Evolutionary conservation across 768 basidiomycete genomes (phyloP), one percentile per base, ranked within the genome.

Genomic region (Mycena pura): DNA sequence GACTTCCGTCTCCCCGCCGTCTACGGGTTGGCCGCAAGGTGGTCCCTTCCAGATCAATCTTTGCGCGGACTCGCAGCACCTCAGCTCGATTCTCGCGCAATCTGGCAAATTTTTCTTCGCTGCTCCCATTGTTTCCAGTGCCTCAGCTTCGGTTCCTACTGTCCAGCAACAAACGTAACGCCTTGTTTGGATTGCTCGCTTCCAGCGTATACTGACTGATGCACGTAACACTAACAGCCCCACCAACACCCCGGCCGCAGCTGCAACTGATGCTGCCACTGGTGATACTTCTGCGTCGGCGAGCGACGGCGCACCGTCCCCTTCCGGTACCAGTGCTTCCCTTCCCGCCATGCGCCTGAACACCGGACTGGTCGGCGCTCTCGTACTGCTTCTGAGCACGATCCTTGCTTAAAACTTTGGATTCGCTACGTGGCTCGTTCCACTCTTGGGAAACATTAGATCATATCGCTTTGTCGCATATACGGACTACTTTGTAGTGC

Each of bases 41-140:
- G 54, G 74, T 32, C 39, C 28, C 48, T 95, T 84, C 84, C 88
- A 84, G 57, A 81, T 96, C 74, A 92, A 95, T 78, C 73, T 95
- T 25, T 85, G 88, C 61, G 68, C 78, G 65, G 80, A 84, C 64
- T 62, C 79, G 3, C 55, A 81, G 19, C 50, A 85, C 53, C 75
- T 83, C 22, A 69, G 73, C 72, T 74, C 75, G 49, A 86, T 95
- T 65, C 81, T 86, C 52, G 91, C 92, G 36, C 92, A 95, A 75
- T 93, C 91, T 17, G 50, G 56, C 25, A 70, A 84, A 55, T 95
- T 94, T 43, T 81, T 84, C 52, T 73, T 70, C 15, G 57, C 70
- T 3, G 54, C 75, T 15, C 66, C 71, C 28, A 39, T 50, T 32
- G 56, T 70, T 50, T 66, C 74, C 27, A 57, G 65, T 40, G 63